Percentiles rank a stretch among this genome's conserved stretches.
Evolutionary conservation across 208 protist species (phyloP).

Genomic region (Acanthamoeba triangularis): DNA sequence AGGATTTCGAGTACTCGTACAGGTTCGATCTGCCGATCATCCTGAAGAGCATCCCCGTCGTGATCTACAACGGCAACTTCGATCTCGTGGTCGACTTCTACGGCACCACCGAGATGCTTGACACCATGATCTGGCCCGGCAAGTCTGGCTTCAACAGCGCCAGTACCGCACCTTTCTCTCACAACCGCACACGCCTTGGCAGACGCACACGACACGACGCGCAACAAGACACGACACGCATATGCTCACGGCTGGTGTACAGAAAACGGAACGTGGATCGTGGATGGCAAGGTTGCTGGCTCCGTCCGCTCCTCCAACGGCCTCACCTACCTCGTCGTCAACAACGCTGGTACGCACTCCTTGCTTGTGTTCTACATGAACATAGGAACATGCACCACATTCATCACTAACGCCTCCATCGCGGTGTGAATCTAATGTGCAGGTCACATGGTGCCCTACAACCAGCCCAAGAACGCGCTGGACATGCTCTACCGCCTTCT

Average conservation of each 20-base stretch:
- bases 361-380: background rate
- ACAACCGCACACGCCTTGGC: background rate
- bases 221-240: background rate
- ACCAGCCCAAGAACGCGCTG: slow-evolving; percentile 58
- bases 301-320: background rate
- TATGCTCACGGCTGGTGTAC: background rate
- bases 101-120: slow-evolving; percentile 59
- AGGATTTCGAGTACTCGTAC: slow-evolving; percentile 75
- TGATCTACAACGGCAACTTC: slow-evolving; percentile 76
- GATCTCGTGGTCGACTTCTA: slow-evolving; percentile 73
- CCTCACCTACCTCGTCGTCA: slow-evolving; percentile 63
- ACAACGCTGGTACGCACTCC: slow-evolving; percentile 37
- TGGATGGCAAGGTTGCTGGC: slow-evolving; percentile 55
- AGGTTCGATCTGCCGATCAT: slow-evolving; percentile 59
- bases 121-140: slow-evolving; percentile 69
- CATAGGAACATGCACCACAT: too few species aligned
- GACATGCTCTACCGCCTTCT: slow-evolving; percentile 68
- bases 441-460: slow-evolving; percentile 69
- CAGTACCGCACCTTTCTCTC: background rate
- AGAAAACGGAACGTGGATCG: slow-evolving; percentile 45
- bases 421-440: too few species aligned
- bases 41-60: background rate
- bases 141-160: slow-evolving; percentile 47
- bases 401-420: background rate
- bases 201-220: background rate